Evolutionary conservation across 495 filamentous ascomycete species (phyloP), one percentile per base, ranked within the genome.

Genomic region (Neurospora sp.): DNA sequence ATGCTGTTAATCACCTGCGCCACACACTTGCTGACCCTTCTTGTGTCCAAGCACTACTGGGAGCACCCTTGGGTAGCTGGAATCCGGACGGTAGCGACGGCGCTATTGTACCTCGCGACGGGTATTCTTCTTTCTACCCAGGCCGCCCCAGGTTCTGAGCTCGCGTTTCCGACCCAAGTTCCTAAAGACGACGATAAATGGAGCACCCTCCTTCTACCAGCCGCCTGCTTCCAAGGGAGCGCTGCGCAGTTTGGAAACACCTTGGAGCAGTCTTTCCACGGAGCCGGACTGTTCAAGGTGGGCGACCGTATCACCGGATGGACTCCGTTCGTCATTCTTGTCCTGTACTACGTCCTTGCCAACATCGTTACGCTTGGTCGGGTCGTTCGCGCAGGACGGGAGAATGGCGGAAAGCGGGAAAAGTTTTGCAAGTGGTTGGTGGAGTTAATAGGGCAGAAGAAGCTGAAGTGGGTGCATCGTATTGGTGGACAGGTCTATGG

Each of bases 1-100:
- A 77, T 82, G 76, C 75, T 84, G 76, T 72, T 84, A 12, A 75
- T 84, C 40, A 82, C 82, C 39, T 81, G 80, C 70, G 82, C 80
- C 8, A 84, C 82, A 4, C 82, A 84, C 69, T 77, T 84, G 12
- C 72, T 80, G 66, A 77, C 82, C 40, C 75, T 82, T 60, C 81
- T 79, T 44, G 77, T 83, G 69, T 76, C 79, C 69, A 71, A 73
- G 12, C 75, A 79, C 72, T 84, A 83, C 75, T 82, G 79, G 81
- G 72, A 73, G 10, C 77, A 78, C 70, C 78, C 79, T 6, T 76
- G 70, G 54, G 39, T 81, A 2, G 81, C 77, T 31, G 5, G n/a
- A 3, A 74, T 82, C 35, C 80, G 81, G 39, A 76, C 78, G 38
- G 27, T 75, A 37, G 62, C 76, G 71, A 75, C 76, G 66, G 71